Evolutionary conservation across 768 basidiomycete genomes (phyloP), one percentile per base, ranked within the genome.

Genomic region (Cubamyces lactineus): DNA sequence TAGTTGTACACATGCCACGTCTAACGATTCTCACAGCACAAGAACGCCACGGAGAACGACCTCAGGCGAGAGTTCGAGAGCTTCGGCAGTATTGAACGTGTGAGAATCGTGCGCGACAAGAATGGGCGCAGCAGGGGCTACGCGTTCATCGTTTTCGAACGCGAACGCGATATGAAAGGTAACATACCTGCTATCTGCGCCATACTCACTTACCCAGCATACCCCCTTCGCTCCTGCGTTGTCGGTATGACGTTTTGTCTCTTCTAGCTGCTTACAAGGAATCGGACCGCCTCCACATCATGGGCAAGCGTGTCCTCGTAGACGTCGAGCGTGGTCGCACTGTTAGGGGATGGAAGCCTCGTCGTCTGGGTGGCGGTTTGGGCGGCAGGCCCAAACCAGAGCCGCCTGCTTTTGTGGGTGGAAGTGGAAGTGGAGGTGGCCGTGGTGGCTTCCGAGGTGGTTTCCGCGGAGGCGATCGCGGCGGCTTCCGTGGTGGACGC

Each of bases 131-230:
- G 91, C 71, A 81, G 91, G 65, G 94, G 95, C 15, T 98, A 98
- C 74, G 96, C 96, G 21, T 99, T 99, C 76, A 83, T 99, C 65
- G 95, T 99, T 17, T 99, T 94, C 67, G 97, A 99, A 73, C 86
- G 97, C 30, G 97, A 98, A 77, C 86, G 96, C 61, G 97, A 99
- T 74, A 99, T 99, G 97, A 98, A 98, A 85, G 96, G 96, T 96
- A 64, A 74, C 72, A 50, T 26, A 9, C 17, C 40, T 47, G 66
- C 41, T 64, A 40, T 48, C 49, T 58, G 55, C 60, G 60, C 57
- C 59, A 58, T 55, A 52, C 49, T 16, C 57, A 68, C 53, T 62
- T 55, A 70, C 67, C 68, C 62, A 72, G 66, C 64, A 60, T 63
- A 61, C 39, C 24, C 40, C 30, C 63, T 53, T 54, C 53, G 57